Evolutionary conservation across 495 filamentous ascomycete species (phyloP), one percentile per base, ranked within the genome.

Genomic region (Staphylotrichum longicolle): DNA sequence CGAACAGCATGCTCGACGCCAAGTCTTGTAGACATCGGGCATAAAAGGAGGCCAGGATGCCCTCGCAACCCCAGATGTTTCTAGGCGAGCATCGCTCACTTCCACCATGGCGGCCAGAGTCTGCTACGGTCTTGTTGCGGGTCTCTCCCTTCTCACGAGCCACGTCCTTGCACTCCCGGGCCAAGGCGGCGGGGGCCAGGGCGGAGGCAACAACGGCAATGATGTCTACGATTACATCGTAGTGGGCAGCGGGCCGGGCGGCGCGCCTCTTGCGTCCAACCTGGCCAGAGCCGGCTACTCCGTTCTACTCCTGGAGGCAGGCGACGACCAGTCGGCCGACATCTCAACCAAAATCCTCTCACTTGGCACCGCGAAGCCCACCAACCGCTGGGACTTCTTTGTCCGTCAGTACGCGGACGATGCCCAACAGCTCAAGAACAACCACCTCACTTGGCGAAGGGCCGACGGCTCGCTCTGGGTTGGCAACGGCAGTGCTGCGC

Each of bases 271-370:
- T 4, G 85, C 84, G 0, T 77, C 78, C 20, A 77, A 80, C 32
- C 77, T 86, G 5, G 85, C 83, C 20, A 75, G 78, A 41, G 76
- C 78, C 20, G 82, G 82, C 5, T 74, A 81, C 62, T 79, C 73
- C 34, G 80, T 81, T 0, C 79, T 86, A 5, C 69, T 87, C 1
- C 68, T 87, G 15, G 84, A 87, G 61, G 82, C 85, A 10, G 85
- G 85, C 37, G 73, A 79, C 54, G 83, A 88, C 66, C 75, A 82
- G 58, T 80, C 76, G 0, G 63, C 72, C 7, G 70, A 77, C 34
- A 55, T 69, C 30, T n/a, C 62, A 6, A 72, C 73, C 30, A 60
- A 69, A 51, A 60, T 73, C 35, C 58, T 66, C 15, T 42, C 40
- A 9, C 49, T 62, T 51, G 71, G 71, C 47, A 34, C 55, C 15